Base-by-base conservation (phyloP, 2,329 filamentous ascomycete species). In the Nannizziopsis arthrosporioides region DNA sequence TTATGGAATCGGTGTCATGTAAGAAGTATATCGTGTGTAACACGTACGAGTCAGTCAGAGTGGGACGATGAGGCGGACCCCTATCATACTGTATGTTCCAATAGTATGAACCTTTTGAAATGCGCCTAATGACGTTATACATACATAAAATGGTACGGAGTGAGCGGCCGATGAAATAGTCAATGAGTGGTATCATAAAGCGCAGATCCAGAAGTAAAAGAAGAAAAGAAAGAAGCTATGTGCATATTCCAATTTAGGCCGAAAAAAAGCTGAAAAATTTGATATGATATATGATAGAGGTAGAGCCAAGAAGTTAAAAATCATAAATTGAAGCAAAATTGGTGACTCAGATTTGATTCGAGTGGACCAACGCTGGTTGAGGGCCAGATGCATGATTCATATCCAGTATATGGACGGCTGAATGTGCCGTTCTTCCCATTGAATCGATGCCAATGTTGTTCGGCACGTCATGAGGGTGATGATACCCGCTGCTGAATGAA, bases 161-260 rank as follows among this genome's bases (percentile, higher is more conserved):
- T 37, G 35, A 37, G n/a, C 14, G 35, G n/a, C 8, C 18, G 22
- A 41, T 10, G 22, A 41, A 19, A 27, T 9, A 41, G 8, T 19
- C 35, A 18, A 34, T 42, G 27, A 17, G 45, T 47, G 45, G 38
- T 42, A 47, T 47, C 45, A 47, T 36, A 47, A 42, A 22, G 14
- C 17, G 12, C 11, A 11, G 11, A 30, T 30, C 27, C 18, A 30
- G 8, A 12, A 35, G 14, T 9, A 2, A 12, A 27, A 42, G 14
- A 12, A 42, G 12, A 27, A 42, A 17, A 7, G 4, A n/a, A 19
- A 19, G 15, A 11, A 40, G 38, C 14, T 19, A 40, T 19, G 15
- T 19, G 38, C 37, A 39, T 12, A 19, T 27, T 27, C 22, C 22
- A 27, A 27, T 27, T 27, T 27, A 27, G 22, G 22, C 22, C 22